Evolutionary conservation across 805 yeast species (phyloP).

Genomic region (Saccharomyces jurei): DNA sequence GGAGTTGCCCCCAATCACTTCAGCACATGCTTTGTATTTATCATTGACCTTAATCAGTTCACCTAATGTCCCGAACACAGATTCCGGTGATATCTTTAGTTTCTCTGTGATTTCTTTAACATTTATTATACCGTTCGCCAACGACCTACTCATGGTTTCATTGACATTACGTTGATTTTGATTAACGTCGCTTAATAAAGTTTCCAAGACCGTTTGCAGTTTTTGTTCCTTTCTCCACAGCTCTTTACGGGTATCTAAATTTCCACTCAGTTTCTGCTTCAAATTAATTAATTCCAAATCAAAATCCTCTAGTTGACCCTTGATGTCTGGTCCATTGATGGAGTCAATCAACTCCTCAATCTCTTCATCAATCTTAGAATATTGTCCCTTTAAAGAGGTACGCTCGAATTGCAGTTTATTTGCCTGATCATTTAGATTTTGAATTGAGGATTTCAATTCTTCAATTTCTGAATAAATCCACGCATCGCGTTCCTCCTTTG

Average conservation of each 20-base stretch:
- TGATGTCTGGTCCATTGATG: slow-evolving; percentile 31
- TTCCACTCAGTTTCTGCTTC: slow-evolving; percentile 35
- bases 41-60: slow-evolving; percentile 75
- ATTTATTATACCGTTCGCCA: slow-evolving; percentile 60
- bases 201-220: slow-evolving; percentile 46
- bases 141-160: slow-evolving; percentile 68
- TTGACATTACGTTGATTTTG: slow-evolving; percentile 52
- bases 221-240: slow-evolving; percentile 77
- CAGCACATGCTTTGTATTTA: slow-evolving; percentile 78
- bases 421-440: slow-evolving; percentile 22
- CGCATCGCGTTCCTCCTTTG: slow-evolving; percentile 50
- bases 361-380: slow-evolving; percentile 26
- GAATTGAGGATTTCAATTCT: slow-evolving; percentile 25
- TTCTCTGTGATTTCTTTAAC: slow-evolving; percentile 55
- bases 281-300: slow-evolving; percentile 25
- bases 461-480: slow-evolving; percentile 56
- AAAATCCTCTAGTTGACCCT: slow-evolving; percentile 28
- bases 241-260: slow-evolving; percentile 59
- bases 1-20: slow-evolving; percentile 81
- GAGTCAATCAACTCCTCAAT: slow-evolving; percentile 31
- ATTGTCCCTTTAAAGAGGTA: slow-evolving; percentile 2
- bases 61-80: slow-evolving; percentile 79
- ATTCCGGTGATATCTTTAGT: slow-evolving; percentile 43
- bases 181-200: slow-evolving; percentile 46
- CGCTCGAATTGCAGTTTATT: slow-evolving; percentile 8